Conservation (phyloP, 1,139 yeast species). For the Suhomyces chickasaworum region DNA sequence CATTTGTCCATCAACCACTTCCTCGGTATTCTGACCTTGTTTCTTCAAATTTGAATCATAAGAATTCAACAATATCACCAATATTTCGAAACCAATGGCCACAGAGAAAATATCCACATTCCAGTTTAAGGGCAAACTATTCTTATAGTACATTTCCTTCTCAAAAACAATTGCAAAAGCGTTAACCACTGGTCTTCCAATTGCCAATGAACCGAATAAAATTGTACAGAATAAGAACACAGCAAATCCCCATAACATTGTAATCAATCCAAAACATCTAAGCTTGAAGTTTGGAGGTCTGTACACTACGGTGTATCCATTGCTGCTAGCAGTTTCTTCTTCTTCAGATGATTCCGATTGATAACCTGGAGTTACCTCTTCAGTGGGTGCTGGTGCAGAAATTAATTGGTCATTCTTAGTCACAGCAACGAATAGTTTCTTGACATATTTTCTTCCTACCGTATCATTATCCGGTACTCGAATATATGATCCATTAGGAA, state of each 20-base stretch:
- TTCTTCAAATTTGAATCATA: conserved; percentile 17
- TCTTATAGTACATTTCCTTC: conserved; percentile 3
- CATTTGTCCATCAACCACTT: neutral
- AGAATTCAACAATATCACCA: conserved; percentile 20
- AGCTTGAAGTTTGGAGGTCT: conserved; percentile 76
- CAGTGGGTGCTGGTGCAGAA: conserved; percentile 20
- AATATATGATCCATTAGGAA: conserved; percentile 77
- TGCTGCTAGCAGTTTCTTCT: conserved; percentile 48
- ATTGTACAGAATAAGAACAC: conserved; percentile 47
- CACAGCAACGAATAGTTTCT: conserved; percentile 75
- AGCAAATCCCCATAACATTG: conserved; percentile 71
- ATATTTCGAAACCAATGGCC: conserved; percentile 24
- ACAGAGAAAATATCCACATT: conserved; percentile 14
- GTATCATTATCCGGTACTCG: conserved; percentile 88
- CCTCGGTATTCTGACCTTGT: neutral
- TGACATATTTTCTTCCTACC: conserved; percentile 63
- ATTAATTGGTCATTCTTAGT: conserved; percentile 74
- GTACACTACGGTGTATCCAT: conserved; percentile 75
- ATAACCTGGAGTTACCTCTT: conserved; percentile 5
- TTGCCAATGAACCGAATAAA: conserved; percentile 33
- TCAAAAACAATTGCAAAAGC: conserved; percentile 11
- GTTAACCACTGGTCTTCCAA: conserved; percentile 43
- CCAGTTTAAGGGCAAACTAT: conserved; percentile 13
- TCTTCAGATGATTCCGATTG: conserved; percentile 36
- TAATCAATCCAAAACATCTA: conserved; percentile 59